Evolutionary conservation across 2,329 filamentous ascomycete species (phyloP).

Genomic region (Neonectria neomacrospora): DNA sequence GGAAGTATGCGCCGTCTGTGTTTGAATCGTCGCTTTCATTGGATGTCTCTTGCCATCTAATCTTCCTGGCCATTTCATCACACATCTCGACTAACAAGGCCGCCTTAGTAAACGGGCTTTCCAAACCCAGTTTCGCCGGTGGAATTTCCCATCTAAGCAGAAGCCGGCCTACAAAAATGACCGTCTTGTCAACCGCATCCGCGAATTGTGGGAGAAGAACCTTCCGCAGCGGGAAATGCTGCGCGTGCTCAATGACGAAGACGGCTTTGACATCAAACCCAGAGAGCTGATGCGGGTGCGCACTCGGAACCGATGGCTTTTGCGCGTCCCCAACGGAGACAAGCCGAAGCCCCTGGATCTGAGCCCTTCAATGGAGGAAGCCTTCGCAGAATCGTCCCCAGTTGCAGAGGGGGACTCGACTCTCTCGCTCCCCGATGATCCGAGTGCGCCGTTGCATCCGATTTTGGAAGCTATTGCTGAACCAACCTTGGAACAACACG

Average conservation of each 20-base stretch:
- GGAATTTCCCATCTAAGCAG: slow-evolving; percentile 82
- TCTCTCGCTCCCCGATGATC: slow-evolving; percentile 20
- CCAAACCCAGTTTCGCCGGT: slow-evolving; percentile 79
- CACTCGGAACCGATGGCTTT: slow-evolving; percentile 73
- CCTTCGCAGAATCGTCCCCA: not conserved
- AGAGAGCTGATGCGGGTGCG: slow-evolving; percentile 77
- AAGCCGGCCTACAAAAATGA: slow-evolving; percentile 77
- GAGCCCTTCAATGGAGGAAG: slow-evolving; percentile 18
- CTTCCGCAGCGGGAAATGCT: slow-evolving; percentile 79
- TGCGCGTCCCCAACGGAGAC: slow-evolving; percentile 71
- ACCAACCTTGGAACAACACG: not conserved
- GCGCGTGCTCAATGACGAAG: slow-evolving; percentile 72
- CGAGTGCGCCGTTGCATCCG: slow-evolving; percentile 5
- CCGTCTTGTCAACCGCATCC: slow-evolving; percentile 73
- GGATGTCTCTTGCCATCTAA: not conserved
- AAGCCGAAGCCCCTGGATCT: slow-evolving; percentile 51
- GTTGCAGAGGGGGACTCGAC: slow-evolving; percentile 22
- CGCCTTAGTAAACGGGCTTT: slow-evolving; percentile 75
- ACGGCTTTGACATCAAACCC: slow-evolving; percentile 77
- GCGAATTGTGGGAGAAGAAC: slow-evolving; percentile 82
- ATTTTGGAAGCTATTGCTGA: slow-evolving; percentile 2
- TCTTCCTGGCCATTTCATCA: not conserved
- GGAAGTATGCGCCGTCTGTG: not conserved
- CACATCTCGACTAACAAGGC: slow-evolving; percentile 31
- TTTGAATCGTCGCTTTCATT: not conserved